A percentile compares a stretch with the other conserved stretches of the same genome.
phyloP scores from a whole-genome alignment of 495 filamentous ascomycete genomes.

The Penicillium fimorum region DNA sequence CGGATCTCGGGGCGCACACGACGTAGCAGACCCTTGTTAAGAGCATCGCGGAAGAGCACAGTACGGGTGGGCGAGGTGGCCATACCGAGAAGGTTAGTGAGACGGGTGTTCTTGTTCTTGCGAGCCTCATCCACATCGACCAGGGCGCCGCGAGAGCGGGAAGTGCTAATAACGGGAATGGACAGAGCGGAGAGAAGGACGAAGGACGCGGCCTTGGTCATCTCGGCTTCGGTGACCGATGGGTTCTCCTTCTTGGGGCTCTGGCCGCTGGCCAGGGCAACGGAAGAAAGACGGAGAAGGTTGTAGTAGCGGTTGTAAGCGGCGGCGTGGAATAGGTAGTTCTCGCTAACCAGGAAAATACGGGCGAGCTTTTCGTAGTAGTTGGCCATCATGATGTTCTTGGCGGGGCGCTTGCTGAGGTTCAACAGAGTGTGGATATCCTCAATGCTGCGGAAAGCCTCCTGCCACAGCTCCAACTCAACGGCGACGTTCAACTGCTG shows the following conservation, averaged over 20 bases:
- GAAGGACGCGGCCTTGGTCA: conserved; percentile 86
- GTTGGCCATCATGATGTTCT: conserved; percentile 99
- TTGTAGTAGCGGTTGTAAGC: conserved; percentile 97
- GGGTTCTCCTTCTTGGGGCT: conserved; percentile 92
- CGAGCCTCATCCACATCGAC: conserved; percentile 95
- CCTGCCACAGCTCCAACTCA: conserved; percentile 97
- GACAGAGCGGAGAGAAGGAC: conserved; percentile 93
- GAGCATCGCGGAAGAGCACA: conserved; percentile 88
- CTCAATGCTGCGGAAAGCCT: conserved; percentile 97
- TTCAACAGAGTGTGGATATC: conserved; percentile 98
- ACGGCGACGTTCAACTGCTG: conserved; percentile 98
- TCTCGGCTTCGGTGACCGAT: conserved; percentile 79
- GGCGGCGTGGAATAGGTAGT: conserved; percentile 98
- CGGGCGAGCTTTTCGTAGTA: conserved; percentile 99
- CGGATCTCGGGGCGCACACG: conserved; percentile 91
- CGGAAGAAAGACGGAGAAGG: conserved; percentile 87
- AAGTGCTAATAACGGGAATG: conserved; percentile 98
- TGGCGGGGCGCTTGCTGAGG: conserved; percentile 98
- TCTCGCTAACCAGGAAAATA: conserved; percentile 98
- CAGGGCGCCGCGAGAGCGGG: conserved; percentile 89
- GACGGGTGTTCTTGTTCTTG: conserved; percentile 97
- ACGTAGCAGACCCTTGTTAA: conserved; percentile 90
- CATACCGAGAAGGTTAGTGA: conserved; percentile 96
- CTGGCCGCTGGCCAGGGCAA: conserved; percentile 77
- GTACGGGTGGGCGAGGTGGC: conserved; percentile 81